Percentiles rank a stretch among this genome's conserved stretches.
These are phyloP conservation scores for Aspergillus hancockii DNA, from an alignment of 495 filamentous ascomycete species.

Conservation along the genomic window DNA sequence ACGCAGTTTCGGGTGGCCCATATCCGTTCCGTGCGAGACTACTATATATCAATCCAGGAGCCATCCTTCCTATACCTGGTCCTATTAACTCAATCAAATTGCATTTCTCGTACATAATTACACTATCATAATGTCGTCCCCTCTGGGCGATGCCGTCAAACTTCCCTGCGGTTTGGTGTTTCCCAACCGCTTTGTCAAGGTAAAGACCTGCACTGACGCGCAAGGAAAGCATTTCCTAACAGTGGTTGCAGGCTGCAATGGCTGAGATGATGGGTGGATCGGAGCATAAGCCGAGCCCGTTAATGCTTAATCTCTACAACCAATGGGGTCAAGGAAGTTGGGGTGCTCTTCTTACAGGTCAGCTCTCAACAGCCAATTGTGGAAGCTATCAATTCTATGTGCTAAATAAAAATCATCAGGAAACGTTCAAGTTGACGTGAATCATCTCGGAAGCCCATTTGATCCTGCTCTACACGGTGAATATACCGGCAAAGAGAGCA, in stretches of 20 bases:
- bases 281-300: constrained; percentile 30
- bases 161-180: constrained; percentile 53
- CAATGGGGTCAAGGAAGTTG: constrained; percentile 54
- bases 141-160: constrained; percentile 44
- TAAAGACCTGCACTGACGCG: constrained; percentile 15
- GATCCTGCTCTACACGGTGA: constrained; percentile 43
- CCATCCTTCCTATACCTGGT: background rate
- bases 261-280: constrained; percentile 43
- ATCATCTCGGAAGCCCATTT: constrained; percentile 45
- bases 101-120: background rate
- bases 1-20: background rate
- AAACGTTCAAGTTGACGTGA: constrained; percentile 59
- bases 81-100: background rate
- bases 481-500: constrained; percentile 32
- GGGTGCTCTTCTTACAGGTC: constrained; percentile 49
- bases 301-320: constrained; percentile 41
- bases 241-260: constrained; percentile 45
- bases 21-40: background rate
- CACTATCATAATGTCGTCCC: constrained; percentile 26
- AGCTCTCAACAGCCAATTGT: background rate
- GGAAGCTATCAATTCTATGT: background rate
- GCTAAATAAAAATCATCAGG: constrained; percentile 27
- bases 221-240: background rate
- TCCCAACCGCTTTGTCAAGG: constrained; percentile 55
- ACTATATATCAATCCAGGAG: background rate